Evolutionary conservation across 108 stramenopile genomes (phyloP), one percentile per base, ranked within the genome.

Genomic region (Seminavis robusta): DNA sequence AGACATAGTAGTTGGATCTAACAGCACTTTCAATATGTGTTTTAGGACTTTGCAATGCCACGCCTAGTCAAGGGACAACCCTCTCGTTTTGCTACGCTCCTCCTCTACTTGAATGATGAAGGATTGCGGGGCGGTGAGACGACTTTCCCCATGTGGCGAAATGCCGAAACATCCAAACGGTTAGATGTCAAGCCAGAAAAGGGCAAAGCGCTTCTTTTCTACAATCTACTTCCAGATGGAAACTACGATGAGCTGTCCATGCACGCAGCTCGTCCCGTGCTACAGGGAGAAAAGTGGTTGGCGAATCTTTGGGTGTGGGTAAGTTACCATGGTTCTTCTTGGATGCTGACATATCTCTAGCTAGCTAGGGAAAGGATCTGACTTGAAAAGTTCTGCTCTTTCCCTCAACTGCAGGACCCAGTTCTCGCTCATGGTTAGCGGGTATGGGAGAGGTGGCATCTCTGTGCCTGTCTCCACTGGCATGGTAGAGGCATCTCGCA

Each of bases 221-320:
- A 73, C 44, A 59, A 49, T 27, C 19, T 61, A 19, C 48, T 73
- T 27, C 73, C 79, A 10, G 88, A 90, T 59, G 88, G 88, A 25
- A 90, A 90, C 48, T 80, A 74, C 41, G 88, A 90, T 48, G 84
- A 90, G 37, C 61, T 66, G 23, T 48, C 60, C 20, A 64, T 76
- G 38, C 88, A 90, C 60, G 81, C 81, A 17, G 75, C 81, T 29
- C 33, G 66, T 29, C 88, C 88, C 9, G 81, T 84, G 3, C 23
- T 8, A 11, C 19, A 71, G 41, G 81, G 81, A 10, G 76, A 78
- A 57, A 83, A 83, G 63, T 83, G 74, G 67, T 52, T 82, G 48
- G 65, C 76, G 40, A 88, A 88, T 77, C 54, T 88, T 13, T 88
- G 80, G 77, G 64, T 77, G 10, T 74, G 69, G 73, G 77, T 53